A percentile compares a stretch with the other conserved stretches of the same genome.
Conservation (phyloP, 257 asterid species). For the Solanum chiquidenum region DNA sequence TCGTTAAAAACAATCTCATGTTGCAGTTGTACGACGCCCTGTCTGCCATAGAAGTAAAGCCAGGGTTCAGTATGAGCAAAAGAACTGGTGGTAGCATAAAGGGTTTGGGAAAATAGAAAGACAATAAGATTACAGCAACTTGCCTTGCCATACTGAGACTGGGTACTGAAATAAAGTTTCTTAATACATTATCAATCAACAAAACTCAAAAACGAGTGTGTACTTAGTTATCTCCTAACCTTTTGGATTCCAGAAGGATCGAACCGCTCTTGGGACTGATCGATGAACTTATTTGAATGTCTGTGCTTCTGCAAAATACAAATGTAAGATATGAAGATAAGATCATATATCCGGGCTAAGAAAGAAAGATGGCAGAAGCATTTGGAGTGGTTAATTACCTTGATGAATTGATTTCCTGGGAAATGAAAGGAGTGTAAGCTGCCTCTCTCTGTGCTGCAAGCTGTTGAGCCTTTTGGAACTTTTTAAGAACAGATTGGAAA, state of each 20-base stretch:
- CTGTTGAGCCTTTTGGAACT: constrained; percentile 55
- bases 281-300: background rate
- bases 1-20: constrained; percentile 75
- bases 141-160: background rate
- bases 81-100: background rate
- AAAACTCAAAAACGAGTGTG: background rate
- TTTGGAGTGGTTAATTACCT: constrained; percentile 42
- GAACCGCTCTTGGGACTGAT: constrained; percentile 41
- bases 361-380: background rate
- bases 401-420: constrained; percentile 33
- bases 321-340: background rate
- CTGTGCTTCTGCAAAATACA: background rate
- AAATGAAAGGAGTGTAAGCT: constrained; percentile 55
- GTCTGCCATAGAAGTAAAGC: constrained; percentile 37
- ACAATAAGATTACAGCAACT: background rate
- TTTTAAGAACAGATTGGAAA: constrained; percentile 79
- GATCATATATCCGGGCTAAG: background rate
- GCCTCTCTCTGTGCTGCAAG: constrained; percentile 41
- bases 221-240: constrained; percentile 23
- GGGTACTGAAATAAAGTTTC: background rate
- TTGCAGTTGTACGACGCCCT: constrained; percentile 66
- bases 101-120: background rate
- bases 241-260: constrained; percentile 58
- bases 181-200: background rate
- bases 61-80: background rate